Percentiles rank a stretch among this genome's conserved stretches.
Evolutionary conservation across 176 grass and related monocot species (phyloP).

Genomic region (Cymbopogon citratus): DNA sequence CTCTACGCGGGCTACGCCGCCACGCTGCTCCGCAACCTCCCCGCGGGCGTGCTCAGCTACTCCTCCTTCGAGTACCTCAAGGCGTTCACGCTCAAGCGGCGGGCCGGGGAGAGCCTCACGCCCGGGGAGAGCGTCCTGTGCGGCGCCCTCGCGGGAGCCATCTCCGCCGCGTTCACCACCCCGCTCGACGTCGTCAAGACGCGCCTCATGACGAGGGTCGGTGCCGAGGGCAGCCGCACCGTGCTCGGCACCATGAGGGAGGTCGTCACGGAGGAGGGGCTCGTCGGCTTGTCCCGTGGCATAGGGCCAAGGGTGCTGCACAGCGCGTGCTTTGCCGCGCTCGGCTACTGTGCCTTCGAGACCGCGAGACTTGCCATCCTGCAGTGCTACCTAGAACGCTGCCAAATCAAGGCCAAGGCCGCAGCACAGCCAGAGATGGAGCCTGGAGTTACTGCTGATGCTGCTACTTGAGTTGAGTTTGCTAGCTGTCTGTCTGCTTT

Average conservation of each 20-base stretch:
- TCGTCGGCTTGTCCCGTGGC: constrained; percentile 57
- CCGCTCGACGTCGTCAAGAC: constrained; percentile 90
- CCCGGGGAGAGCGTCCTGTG: constrained; percentile 71
- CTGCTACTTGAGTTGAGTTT: constrained; percentile 20
- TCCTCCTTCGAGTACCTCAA: constrained; percentile 98
- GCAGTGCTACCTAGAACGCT: constrained; percentile 45
- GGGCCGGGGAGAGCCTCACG: constrained; percentile 37
- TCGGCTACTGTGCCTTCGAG: constrained; percentile 90
- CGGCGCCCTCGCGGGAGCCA: constrained; percentile 73
- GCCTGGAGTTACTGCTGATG: background rate
- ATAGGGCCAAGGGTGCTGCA: constrained; percentile 86
- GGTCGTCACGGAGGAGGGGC: constrained; percentile 73
- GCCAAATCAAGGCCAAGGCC: constrained; percentile 21
- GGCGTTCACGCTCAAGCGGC: constrained; percentile 50
- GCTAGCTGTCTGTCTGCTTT: background rate
- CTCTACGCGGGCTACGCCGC: constrained; percentile 86
- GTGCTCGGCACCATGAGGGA: constrained; percentile 66
- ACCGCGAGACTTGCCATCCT: constrained; percentile 69
- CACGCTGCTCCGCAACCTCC: constrained; percentile 82
- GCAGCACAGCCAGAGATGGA: background rate
- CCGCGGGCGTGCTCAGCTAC: constrained; percentile 72
- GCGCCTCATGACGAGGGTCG: constrained; percentile 80
- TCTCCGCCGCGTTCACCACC: constrained; percentile 74
- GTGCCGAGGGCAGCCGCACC: constrained; percentile 41
- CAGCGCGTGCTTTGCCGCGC: constrained; percentile 77